Conservation (phyloP, 352 stramenopile genomes). For the Globisporangium lucens region DNA sequence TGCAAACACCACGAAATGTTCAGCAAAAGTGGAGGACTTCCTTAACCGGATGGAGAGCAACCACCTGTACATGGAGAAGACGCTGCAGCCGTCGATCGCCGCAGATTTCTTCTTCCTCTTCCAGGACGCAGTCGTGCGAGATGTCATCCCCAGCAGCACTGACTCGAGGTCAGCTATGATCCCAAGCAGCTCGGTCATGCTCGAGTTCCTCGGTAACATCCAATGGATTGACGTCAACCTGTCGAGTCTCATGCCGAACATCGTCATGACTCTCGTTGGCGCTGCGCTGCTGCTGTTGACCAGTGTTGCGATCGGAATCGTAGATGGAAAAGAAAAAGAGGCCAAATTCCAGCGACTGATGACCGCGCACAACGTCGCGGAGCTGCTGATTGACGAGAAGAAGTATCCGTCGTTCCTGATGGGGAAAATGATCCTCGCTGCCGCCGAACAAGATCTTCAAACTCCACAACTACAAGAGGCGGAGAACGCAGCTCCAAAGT, state of each 20-base stretch:
- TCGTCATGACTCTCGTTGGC: not conserved
- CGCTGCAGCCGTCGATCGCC: slow-evolving; percentile 29
- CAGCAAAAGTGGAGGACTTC: not conserved
- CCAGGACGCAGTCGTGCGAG: slow-evolving; percentile 23
- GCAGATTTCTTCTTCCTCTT: slow-evolving; percentile 32
- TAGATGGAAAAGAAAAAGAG: not conserved
- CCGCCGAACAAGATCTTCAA: not conserved
- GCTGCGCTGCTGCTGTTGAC: not conserved
- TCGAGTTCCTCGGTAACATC: slow-evolving; percentile 2
- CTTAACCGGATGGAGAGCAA: slow-evolving; percentile 17
- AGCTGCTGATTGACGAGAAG: slow-evolving; percentile 8
- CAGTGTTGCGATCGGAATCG: not conserved
- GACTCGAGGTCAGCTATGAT: no score
- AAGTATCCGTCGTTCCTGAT: slow-evolving; percentile 11
- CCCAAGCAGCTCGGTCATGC: not conserved
- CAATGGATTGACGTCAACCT: slow-evolving; percentile 7
- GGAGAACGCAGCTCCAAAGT: not conserved
- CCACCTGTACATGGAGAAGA: slow-evolving; percentile 35
- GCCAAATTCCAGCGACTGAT: not conserved
- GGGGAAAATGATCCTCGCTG: not conserved
- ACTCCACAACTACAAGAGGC: not conserved
- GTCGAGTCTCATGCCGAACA: slow-evolving; percentile 6
- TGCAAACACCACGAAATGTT: not conserved
- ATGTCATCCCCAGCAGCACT: not conserved
- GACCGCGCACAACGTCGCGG: slow-evolving; percentile 1